Evolutionary conservation across 2,329 filamentous ascomycete genomes (phyloP).

Genomic region (Cryphonectria nitschkei): DNA sequence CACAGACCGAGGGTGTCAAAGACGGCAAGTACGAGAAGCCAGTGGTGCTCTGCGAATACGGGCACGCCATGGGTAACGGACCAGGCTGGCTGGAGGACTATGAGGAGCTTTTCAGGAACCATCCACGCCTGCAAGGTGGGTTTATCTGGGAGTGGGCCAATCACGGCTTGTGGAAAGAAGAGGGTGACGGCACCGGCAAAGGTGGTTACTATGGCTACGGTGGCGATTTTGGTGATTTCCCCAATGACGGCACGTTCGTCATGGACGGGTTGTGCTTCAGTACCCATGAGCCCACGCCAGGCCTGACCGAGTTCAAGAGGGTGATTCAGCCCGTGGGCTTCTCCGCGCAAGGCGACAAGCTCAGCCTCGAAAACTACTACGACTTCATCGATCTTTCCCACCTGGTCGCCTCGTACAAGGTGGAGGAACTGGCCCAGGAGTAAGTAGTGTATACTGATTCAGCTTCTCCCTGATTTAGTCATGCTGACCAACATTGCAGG

Average conservation of each 20-base stretch:
- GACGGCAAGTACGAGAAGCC: slow-evolving; percentile 58
- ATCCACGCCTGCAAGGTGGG: slow-evolving; percentile 67
- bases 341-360: slow-evolving; percentile 39
- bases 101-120: slow-evolving; percentile 62
- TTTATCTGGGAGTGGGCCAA: slow-evolving; percentile 71
- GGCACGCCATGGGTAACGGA: slow-evolving; percentile 74
- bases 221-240: slow-evolving; percentile 64
- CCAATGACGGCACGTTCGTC: slow-evolving; percentile 64
- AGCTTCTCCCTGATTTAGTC: neutral
- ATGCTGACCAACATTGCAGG: slow-evolving; percentile 28
- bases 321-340: slow-evolving; percentile 58
- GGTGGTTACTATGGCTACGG: slow-evolving; percentile 61
- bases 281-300: slow-evolving; percentile 59
- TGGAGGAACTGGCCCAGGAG: slow-evolving; percentile 48
- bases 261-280: slow-evolving; percentile 63
- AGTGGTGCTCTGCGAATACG: slow-evolving; percentile 62
- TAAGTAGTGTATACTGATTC: slow-evolving; percentile 39
- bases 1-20: slow-evolving; percentile 46
- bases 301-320: slow-evolving; percentile 60
- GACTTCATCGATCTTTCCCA: slow-evolving; percentile 51
- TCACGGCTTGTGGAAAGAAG: slow-evolving; percentile 57
- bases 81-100: slow-evolving; percentile 73
- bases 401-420: slow-evolving; percentile 46
- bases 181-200: slow-evolving; percentile 38
- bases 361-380: slow-evolving; percentile 53